Evolutionary conservation across 2,329 filamentous ascomycete species (phyloP).

Genomic region (Pyrenophora seminiperda): DNA sequence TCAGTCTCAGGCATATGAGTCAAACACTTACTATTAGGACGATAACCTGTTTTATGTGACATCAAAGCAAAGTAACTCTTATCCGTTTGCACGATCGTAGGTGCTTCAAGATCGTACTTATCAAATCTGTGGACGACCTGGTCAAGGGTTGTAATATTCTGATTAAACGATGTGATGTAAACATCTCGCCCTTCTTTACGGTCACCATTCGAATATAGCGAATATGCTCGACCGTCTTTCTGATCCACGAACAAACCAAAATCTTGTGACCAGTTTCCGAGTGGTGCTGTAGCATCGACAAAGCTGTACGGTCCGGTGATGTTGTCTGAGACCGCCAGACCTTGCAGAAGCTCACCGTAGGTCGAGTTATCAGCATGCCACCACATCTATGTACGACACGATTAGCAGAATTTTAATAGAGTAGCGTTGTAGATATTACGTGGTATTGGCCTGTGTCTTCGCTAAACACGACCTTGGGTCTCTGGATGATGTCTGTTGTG

Average conservation of each 20-base stretch:
- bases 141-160: slow-evolving; percentile 58
- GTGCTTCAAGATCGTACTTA: slow-evolving; percentile 66
- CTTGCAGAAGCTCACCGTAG: slow-evolving; percentile 63
- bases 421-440: slow-evolving; percentile 41
- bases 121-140: slow-evolving; percentile 61
- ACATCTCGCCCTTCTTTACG: slow-evolving; percentile 60
- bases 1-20: too few relatives aligned
- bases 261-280: slow-evolving; percentile 68
- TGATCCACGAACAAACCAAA: slow-evolving; percentile 66
- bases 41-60: slow-evolving; percentile 67
- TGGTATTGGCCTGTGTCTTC: slow-evolving; percentile 61
- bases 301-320: slow-evolving; percentile 62
- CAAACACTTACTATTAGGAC: slow-evolving; percentile 57
- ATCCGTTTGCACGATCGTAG: slow-evolving; percentile 65
- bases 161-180: slow-evolving; percentile 61
- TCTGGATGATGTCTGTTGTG: slow-evolving; percentile 63
- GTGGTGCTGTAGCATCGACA: slow-evolving; percentile 58
- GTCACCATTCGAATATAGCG: slow-evolving; percentile 66
- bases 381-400: slow-evolving; percentile 53
- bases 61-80: slow-evolving; percentile 65
- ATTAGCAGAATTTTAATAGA: background rate
- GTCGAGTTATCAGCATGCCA: slow-evolving; percentile 66
- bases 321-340: slow-evolving; percentile 59
- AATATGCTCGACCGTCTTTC: slow-evolving; percentile 61
- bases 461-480: slow-evolving; percentile 67